These are phyloP conservation scores for Ogataea trehaloabstinens DNA, from an alignment of 805 yeast genomes.

Conservation along the genomic window DNA sequence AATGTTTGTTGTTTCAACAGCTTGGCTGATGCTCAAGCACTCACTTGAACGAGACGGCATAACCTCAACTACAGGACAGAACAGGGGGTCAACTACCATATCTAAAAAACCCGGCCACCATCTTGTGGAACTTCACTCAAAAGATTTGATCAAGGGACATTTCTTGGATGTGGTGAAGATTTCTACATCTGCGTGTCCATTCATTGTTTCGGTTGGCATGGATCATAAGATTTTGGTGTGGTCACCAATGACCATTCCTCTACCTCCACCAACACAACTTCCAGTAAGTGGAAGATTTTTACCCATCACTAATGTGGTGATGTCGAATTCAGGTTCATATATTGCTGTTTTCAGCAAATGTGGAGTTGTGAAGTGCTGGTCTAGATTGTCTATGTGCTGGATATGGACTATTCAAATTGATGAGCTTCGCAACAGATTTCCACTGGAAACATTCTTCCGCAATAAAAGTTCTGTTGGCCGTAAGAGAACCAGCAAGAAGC, in stretches of 20 bases:
- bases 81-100: too few relatives aligned
- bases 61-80: constrained; percentile 2
- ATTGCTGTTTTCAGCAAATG: constrained; percentile 53
- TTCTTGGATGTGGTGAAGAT: constrained; percentile 61
- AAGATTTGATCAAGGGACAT: constrained; percentile 51
- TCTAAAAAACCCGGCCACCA: constrained; percentile 13
- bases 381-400: constrained; percentile 52
- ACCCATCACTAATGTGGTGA: constrained; percentile 59
- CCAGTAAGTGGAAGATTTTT: constrained; percentile 46
- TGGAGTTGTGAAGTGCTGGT: constrained; percentile 59
- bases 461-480: constrained; percentile 42
- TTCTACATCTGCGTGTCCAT: constrained; percentile 59
- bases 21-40: constrained; percentile 43
- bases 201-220: constrained; percentile 67
- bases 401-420: constrained; percentile 51
- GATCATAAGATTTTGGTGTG: constrained; percentile 72
- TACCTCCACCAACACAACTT: constrained; percentile 44
- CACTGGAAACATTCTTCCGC: constrained; percentile 61
- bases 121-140: constrained; percentile 25
- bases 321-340: constrained; percentile 58
- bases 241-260: constrained; percentile 59
- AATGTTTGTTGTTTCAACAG: constrained; percentile 48
- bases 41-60: constrained; percentile 31
- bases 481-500: constrained; percentile 23
- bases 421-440: constrained; percentile 35